Base-by-base conservation (phyloP, 2,329 filamentous ascomycete species). In the Hymenoscyphus fraxineus region DNA sequence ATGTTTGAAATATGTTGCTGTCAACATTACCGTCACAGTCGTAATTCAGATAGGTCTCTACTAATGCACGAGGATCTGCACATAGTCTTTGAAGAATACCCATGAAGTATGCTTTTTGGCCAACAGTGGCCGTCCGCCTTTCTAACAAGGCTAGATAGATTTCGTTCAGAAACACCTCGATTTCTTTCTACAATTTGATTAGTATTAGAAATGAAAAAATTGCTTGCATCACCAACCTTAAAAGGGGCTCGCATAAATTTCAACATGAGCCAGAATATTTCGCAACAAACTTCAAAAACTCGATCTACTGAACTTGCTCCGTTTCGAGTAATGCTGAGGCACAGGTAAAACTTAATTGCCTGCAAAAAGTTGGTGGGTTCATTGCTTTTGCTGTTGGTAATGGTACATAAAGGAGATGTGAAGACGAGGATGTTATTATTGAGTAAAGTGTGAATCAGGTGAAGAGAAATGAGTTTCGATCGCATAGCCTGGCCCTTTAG, bases 261-360 rank as follows among this genome's bases (percentile, higher is more conserved):
- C 55, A 97, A 80, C 89, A 97, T 97, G 64, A 98, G 82, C 93
- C 93, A 99, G 76, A 99, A 99, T 38, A 98, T 96, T 76, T 99
- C 95, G 72, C 91, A 93, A 76, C 92, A 94, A 54, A 98, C 92
- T 74, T 98, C 94, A 73, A 98, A 99, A 0, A 99, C 93, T 69
- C 86, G 86, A 68, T 92, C 91, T 55, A 97, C 91, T 4, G 93
- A 94, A 78, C 94, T 98, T 15, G 95, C 92, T 19, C 94, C 96
- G 75, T 99, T 99, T 61, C 94, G 87, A 63, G 93, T 97, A 71
- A 99, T 86, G 77, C 93, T 96, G 51, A 99, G 84, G 77, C 95
- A 98, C 35, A 99, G 84, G 76, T 99, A 97, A 75, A 96, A 97
- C 76, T 98, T 97, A 75, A 97, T 89, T 40, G 95, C 95, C 76